phyloP scores from a whole-genome alignment of 257 asterid species.

The Rehmannia glutinosa region DNA sequence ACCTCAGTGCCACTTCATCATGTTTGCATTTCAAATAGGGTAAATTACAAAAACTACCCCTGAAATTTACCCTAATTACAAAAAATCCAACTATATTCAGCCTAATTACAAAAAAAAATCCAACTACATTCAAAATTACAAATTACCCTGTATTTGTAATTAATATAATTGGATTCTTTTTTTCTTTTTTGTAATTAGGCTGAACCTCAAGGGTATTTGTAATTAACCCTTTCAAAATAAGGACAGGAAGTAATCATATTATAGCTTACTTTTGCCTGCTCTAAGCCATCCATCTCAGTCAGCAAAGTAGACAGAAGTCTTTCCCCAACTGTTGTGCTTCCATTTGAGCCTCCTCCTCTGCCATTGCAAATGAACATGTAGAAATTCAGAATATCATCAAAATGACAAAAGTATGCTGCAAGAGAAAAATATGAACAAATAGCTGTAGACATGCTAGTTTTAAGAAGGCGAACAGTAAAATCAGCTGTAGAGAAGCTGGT shows the following conservation, averaged over 20 bases:
- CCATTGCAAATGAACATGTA: constrained; percentile 12
- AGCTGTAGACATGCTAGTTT: too few species aligned
- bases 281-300: constrained; percentile 98
- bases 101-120: too few species aligned
- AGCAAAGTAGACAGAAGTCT: constrained; percentile 84
- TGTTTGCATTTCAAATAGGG: constrained; percentile 1
- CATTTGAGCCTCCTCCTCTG: constrained; percentile 81
- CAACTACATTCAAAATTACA: too few species aligned
- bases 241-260: neutral
- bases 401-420: too few species aligned
- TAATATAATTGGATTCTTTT: too few species aligned
- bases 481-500: too few species aligned
- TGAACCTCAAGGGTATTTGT: neutral
- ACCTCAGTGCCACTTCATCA: neutral
- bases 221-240: neutral
- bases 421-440: too few species aligned
- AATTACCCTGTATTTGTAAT: too few species aligned
- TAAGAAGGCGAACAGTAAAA: too few species aligned
- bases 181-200: neutral
- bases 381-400: too few species aligned
- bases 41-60: neutral
- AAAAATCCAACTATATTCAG: too few species aligned
- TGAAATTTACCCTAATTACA: neutral
- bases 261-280: constrained; percentile 73
- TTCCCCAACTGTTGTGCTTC: constrained; percentile 82